Percentiles rank a stretch among this genome's conserved stretches.
phyloP scores from a whole-genome alignment of 148 eudicot genomes.

The Vaccinium corymbosum region DNA sequence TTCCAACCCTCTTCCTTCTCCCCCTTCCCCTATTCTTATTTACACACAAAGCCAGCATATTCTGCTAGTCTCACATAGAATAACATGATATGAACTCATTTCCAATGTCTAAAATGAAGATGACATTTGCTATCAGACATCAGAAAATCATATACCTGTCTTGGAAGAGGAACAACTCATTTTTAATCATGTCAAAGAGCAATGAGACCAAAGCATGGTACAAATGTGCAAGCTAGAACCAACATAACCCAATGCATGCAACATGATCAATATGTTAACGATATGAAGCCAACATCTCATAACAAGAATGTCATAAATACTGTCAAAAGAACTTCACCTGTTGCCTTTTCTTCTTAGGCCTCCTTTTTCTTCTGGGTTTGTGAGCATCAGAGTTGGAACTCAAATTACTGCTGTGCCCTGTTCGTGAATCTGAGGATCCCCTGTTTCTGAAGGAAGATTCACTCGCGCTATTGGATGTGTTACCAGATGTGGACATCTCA shows the following conservation, averaged over 20 bases:
- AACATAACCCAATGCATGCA: neutral
- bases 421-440: slow-evolving; percentile 44
- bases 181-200: neutral
- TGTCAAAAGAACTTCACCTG: slow-evolving; percentile 24
- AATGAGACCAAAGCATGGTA: neutral
- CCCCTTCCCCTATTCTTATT: neutral
- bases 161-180: neutral
- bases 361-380: slow-evolving; percentile 80
- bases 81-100: neutral
- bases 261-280: neutral
- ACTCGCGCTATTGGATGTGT: slow-evolving; percentile 37
- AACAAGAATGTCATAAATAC: neutral
- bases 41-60: neutral
- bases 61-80: neutral
- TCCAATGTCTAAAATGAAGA: neutral
- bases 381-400: slow-evolving; percentile 92
- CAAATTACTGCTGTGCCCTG: slow-evolving; percentile 69
- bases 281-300: neutral
- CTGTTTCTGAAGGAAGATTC: slow-evolving; percentile 38
- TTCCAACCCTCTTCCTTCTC: neutral
- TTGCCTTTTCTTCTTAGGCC: slow-evolving; percentile 88
- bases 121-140: neutral
- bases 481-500: slow-evolving; percentile 42
- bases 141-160: neutral
- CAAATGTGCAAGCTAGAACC: neutral